Percentiles rank a stretch among this genome's conserved stretches.
phyloP scores from a whole-genome alignment of 2,329 filamentous ascomycete genomes.

The Botrytis porri region DNA sequence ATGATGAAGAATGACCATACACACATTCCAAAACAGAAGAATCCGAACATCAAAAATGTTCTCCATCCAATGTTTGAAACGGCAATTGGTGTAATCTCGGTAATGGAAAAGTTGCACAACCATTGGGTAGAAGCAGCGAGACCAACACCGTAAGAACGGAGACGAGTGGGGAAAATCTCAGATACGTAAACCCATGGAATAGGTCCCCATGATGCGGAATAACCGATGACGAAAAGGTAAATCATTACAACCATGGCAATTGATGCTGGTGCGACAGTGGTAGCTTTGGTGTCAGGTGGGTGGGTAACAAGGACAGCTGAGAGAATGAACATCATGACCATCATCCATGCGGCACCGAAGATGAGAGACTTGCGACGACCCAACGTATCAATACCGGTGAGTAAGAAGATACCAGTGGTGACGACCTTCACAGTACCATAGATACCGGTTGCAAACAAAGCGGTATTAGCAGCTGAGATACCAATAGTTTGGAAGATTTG shows the following conservation, averaged over 20 bases:
- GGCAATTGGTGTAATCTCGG: slow-evolving; percentile 49
- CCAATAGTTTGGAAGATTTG: slow-evolving; percentile 66
- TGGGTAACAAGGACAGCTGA: slow-evolving; percentile 47
- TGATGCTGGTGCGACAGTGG: slow-evolving; percentile 45
- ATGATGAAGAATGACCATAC: slow-evolving; percentile 52
- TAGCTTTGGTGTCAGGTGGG: slow-evolving; percentile 34
- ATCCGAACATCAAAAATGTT: slow-evolving; percentile 48
- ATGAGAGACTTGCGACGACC: slow-evolving; percentile 50
- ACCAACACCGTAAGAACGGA: slow-evolving; percentile 54
- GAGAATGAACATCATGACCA: slow-evolving; percentile 51
- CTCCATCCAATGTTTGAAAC: slow-evolving; percentile 46
- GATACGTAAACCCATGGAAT: slow-evolving; percentile 52
- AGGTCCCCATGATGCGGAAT: slow-evolving; percentile 52
- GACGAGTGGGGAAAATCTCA: slow-evolving; percentile 51
- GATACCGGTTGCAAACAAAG: slow-evolving; percentile 68
- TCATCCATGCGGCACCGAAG: slow-evolving; percentile 49
- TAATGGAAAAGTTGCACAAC: slow-evolving; percentile 61
- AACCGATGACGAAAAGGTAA: slow-evolving; percentile 40
- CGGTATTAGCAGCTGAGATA: slow-evolving; percentile 52
- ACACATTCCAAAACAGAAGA: slow-evolving; percentile 45
- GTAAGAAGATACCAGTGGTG: slow-evolving; percentile 56
- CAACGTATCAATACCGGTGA: slow-evolving; percentile 45
- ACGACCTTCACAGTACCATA: slow-evolving; percentile 69
- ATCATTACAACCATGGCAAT: slow-evolving; percentile 33
- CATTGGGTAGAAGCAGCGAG: slow-evolving; percentile 66